Evolutionary conservation across 495 filamentous ascomycete genomes (phyloP), one percentile per base, ranked within the genome.

Genomic region (Amphirosellinia nigrospora): DNA sequence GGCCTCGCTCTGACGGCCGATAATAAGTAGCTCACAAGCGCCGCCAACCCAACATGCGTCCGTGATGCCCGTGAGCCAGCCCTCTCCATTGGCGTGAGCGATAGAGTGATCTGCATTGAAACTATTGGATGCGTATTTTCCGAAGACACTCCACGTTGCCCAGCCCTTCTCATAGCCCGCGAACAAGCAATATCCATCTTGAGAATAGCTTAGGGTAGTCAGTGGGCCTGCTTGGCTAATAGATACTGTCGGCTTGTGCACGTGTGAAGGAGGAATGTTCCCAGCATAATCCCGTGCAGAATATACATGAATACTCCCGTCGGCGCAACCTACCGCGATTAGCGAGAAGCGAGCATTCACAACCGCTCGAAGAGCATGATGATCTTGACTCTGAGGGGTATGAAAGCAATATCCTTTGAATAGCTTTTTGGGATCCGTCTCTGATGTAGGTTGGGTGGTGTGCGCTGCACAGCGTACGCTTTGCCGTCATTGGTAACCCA

Each of bases 131-230:
- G 92, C 89, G 4, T 90, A 86, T 78, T 97, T 98, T 23, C 96
- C 96, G 79, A 94, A 99, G 7, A 98, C 96, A 78, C 95, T 98
- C 94, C 94, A 98, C 41, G 89, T 94, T 16, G 90, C 92, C 96
- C 96, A 99, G 15, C 96, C 96, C 70, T 89, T 89, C 70, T 96
- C 92, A 75, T 94, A 98, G 28, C 96, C 96, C 48, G 91, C 94
- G 79, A 99, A 97, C 4, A 98, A 86, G 75, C 94, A 97, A 77
- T 98, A 98, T 45, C 96, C 96, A 76, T 99, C 96, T 0, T 96
- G 93, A 11, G 96, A 97, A 83, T 97, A 99, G 71, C 77, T 89
- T 70, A 99, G 82, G 30, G 90, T 92, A 4, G 86, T 93, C 53
- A 97, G 78, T 23, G 76, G 73, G 3, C 96, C 96, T 8, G 92